A percentile compares a stretch with the other conserved stretches of the same genome.
These are phyloP conservation scores for Coemansia pectinata DNA, from an alignment of 192 early-diverging fungal species.

Conservation along the genomic window DNA sequence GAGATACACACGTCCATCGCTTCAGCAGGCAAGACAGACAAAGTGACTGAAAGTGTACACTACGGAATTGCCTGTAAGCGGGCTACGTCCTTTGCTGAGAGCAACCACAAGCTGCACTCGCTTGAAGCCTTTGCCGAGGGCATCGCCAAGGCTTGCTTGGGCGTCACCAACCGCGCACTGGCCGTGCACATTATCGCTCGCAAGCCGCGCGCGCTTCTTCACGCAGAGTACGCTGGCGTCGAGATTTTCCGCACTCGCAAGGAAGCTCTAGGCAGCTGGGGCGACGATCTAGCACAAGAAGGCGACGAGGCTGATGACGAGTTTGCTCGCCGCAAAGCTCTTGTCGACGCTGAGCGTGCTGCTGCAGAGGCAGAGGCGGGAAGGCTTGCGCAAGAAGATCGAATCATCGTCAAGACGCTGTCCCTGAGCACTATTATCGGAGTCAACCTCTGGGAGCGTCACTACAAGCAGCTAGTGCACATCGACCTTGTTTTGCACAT, in stretches of 20 bases:
- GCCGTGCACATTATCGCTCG: constrained; percentile 72
- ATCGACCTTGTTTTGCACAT: constrained; percentile 61
- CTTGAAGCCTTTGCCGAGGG: constrained; percentile 72
- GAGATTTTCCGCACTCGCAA: constrained; percentile 76
- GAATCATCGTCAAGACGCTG: constrained; percentile 83
- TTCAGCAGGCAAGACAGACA: constrained; percentile 76
- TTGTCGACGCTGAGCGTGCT: constrained; percentile 24
- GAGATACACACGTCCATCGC: constrained; percentile 73
- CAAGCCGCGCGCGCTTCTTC: constrained; percentile 89
- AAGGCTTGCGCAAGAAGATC: constrained; percentile 62
- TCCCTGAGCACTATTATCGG: constrained; percentile 86
- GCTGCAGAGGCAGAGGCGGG: constrained; percentile 39
- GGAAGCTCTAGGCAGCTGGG: constrained; percentile 55
- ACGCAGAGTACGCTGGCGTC: constrained; percentile 85
- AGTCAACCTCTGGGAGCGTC: constrained; percentile 93
- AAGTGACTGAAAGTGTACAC: constrained; percentile 77
- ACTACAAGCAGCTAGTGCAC: constrained; percentile 90
- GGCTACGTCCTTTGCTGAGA: constrained; percentile 76
- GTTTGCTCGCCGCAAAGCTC: constrained; percentile 5
- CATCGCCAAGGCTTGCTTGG: constrained; percentile 62
- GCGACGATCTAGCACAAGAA: constrained; percentile 6
- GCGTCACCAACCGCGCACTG: constrained; percentile 60
- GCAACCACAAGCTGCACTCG: constrained; percentile 65
- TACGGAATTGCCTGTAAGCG: constrained; percentile 79
- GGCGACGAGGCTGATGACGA: constrained; percentile 10